These are phyloP conservation scores for Fonsecaea monophora DNA, from an alignment of 2,329 filamentous ascomycete genomes.

Conservation along the genomic window DNA sequence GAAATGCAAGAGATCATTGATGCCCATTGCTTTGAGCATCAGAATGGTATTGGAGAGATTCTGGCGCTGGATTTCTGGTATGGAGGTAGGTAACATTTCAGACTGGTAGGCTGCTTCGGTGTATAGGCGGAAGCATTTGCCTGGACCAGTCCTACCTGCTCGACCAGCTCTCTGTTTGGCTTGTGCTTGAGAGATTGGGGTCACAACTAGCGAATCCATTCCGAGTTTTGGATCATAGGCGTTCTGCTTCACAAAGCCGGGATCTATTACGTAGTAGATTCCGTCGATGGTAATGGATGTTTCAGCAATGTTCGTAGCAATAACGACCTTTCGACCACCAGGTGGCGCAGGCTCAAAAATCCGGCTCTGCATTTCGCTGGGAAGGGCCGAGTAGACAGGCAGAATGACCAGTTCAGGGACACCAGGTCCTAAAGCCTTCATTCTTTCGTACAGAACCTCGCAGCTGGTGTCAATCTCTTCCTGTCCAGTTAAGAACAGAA, in stretches of 20 bases:
- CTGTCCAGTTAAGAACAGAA: conserved; percentile 96
- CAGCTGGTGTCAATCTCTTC: conserved; percentile 97
- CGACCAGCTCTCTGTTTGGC: conserved; percentile 92
- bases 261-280: conserved; percentile 96
- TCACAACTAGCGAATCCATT: conserved; percentile 96
- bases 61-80: conserved; percentile 94
- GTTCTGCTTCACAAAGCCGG: conserved; percentile 97
- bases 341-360: conserved; percentile 94
- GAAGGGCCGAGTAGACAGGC: conserved; percentile 93
- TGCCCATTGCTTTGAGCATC: conserved; percentile 99
- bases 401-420: conserved; percentile 92
- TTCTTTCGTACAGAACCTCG: conserved; percentile 90
- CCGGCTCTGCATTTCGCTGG: conserved; percentile 88
- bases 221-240: conserved; percentile 96
- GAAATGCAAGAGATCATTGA: conserved; percentile 95
- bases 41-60: conserved; percentile 92
- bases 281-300: conserved; percentile 98
- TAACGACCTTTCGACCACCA: conserved; percentile 89
- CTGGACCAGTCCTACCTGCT: conserved; percentile 91
- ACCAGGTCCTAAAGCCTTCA: conserved; percentile 90
- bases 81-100: conserved; percentile 95
- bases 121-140: conserved; percentile 94
- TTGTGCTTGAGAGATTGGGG: conserved; percentile 94
- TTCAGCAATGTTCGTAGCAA: conserved; percentile 97
- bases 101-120: conserved; percentile 95